Evolutionary conservation across 352 stramenopile species (phyloP).

Genomic region (Phytopythium chamaehyphon): DNA sequence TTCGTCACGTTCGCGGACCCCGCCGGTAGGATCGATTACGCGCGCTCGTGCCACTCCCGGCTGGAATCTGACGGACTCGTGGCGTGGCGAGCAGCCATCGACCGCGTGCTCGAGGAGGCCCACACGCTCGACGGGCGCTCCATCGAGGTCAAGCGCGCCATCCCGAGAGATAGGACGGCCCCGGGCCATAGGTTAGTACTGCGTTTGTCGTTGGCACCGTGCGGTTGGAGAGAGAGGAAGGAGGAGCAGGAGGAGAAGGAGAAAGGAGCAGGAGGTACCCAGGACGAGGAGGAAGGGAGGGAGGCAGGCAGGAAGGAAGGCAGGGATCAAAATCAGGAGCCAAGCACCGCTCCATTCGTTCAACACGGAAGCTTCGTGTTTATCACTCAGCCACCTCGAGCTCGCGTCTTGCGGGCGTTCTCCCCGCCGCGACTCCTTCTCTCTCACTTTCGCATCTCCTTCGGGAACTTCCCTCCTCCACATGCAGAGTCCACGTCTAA

Average conservation of each 20-base stretch:
- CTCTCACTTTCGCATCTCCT: conserved; percentile 16
- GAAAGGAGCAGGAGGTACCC: conserved; percentile 16
- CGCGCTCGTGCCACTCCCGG: neutral
- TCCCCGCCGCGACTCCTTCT: conserved; percentile 18
- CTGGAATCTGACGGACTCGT: neutral
- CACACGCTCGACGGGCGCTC: conserved; percentile 89
- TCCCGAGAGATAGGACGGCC: conserved; percentile 81
- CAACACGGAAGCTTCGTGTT: conserved; percentile 23
- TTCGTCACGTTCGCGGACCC: conserved; percentile 93
- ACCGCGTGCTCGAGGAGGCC: conserved; percentile 78
- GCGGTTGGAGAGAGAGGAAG: conserved; percentile 17
- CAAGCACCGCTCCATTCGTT: conserved; percentile 12
- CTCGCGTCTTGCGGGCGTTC: conserved; percentile 23
- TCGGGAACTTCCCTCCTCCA: no score
- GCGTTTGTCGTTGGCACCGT: neutral
- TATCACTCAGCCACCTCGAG: conserved; percentile 8
- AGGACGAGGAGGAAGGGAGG: conserved; percentile 5
- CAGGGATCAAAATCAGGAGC: conserved; percentile 1
- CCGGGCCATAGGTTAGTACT: conserved; percentile 72
- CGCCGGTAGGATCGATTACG: conserved; percentile 48
- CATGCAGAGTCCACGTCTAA: no score
- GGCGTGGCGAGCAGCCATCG: conserved; percentile 47
- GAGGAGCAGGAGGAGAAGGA: conserved; percentile 17
- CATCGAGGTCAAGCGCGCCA: conserved; percentile 91
- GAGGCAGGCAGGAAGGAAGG: neutral